phyloP scores from a whole-genome alignment of 257 asterid species.

The Solanum microdontum region DNA sequence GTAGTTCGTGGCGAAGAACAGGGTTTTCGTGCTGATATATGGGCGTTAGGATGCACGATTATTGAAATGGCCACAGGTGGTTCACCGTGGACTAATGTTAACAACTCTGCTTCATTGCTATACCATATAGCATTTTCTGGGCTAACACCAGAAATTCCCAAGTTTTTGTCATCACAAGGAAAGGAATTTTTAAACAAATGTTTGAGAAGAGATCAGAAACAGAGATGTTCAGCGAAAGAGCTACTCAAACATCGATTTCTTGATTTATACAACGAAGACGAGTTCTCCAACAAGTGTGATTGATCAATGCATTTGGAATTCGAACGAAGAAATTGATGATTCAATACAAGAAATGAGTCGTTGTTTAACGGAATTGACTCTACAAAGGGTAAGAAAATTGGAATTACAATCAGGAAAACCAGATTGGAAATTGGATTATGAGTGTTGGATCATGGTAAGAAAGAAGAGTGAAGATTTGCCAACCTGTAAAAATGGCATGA shows the following conservation, averaged over 20 bases:
- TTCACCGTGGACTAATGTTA: conserved; percentile 43
- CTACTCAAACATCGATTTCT: conserved; percentile 59
- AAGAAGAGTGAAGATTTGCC: background rate
- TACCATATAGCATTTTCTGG: conserved; percentile 48
- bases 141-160: conserved; percentile 47
- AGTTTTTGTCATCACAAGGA: conserved; percentile 28
- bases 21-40: conserved; percentile 51
- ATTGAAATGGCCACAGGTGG: conserved; percentile 61
- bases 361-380: background rate
- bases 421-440: conserved; percentile 29
- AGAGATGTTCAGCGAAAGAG: conserved; percentile 49
- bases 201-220: conserved; percentile 35
- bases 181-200: conserved; percentile 57
- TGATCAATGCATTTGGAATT: conserved; percentile 57
- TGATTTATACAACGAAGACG: background rate
- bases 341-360: background rate
- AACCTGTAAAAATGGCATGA: background rate
- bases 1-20: conserved; percentile 59
- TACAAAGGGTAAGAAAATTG: conserved; percentile 18
- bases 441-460: conserved; percentile 38
- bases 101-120: conserved; percentile 15
- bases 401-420: conserved; percentile 9
- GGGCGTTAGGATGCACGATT: conserved; percentile 75
- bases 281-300: conserved; percentile 58
- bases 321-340: conserved; percentile 21